These are phyloP conservation scores for Nymphaea thermarum DNA, from an alignment of 164 flowering plant genomes.

Conservation along the genomic window DNA sequence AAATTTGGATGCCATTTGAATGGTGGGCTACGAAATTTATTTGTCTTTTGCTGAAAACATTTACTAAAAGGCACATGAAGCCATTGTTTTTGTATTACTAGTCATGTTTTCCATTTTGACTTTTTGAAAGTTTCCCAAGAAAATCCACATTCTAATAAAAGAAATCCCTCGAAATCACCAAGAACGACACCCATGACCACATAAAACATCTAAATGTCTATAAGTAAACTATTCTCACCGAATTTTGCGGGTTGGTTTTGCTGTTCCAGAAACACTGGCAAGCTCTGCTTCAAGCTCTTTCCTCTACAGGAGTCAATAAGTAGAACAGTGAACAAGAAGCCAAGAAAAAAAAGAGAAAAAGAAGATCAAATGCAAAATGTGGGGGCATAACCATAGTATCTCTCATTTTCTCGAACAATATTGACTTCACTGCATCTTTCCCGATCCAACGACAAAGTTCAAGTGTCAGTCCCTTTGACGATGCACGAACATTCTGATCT, in stretches of 20 bases:
- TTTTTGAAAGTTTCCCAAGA: no score
- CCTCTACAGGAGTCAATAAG: slow-evolving; percentile 37
- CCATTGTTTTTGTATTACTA: no score
- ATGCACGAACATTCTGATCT: slow-evolving; percentile 98
- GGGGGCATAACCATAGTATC: slow-evolving; percentile 75
- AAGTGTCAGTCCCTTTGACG: slow-evolving; percentile 92
- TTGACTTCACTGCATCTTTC: slow-evolving; percentile 88
- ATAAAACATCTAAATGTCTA: no score
- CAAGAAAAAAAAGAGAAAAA: not conserved
- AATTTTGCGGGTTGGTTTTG: slow-evolving; percentile 86
- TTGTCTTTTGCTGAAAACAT: no score
- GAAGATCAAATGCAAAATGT: not conserved
- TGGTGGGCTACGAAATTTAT: no score
- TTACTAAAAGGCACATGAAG: no score
- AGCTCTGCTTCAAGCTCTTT: slow-evolving; percentile 99
- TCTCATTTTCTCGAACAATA: slow-evolving; percentile 94
- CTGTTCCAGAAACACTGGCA: slow-evolving; percentile 70
- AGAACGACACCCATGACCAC: no score
- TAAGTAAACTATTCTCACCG: slow-evolving; percentile 25
- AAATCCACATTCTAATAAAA: no score
- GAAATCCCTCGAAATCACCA: no score
- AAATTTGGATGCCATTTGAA: no score
- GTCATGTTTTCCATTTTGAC: no score
- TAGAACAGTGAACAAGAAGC: not conserved
- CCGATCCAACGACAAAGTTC: slow-evolving; percentile 99